Evolutionary conservation across 495 filamentous ascomycete genomes (phyloP), one percentile per base, ranked within the genome.

Genomic region (Podospora didyma): DNA sequence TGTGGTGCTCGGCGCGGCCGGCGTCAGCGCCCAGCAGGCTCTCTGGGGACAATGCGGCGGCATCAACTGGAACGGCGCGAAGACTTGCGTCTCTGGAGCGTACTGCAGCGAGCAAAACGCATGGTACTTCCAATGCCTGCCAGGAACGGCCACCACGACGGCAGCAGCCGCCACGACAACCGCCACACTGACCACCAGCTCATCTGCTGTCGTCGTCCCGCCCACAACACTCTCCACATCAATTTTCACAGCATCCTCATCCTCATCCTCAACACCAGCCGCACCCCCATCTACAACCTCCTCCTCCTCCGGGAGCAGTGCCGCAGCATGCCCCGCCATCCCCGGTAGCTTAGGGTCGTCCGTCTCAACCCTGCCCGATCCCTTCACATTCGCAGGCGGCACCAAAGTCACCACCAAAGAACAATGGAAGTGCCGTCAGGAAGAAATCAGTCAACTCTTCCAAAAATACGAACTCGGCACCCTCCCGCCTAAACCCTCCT

Each of bases 381-480:
- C 79, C 19, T 83, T 80, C 63, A 76, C 67, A 22, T 78, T 75
- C 60, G 62, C 74, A 46, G 71, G 73, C 46, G 79, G 79, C 35
- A 61, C 23, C 41, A 70, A 73, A 51, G 75, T 83, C 9, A 66
- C 70, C 1, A 77, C 66, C 54, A 63, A 71, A 56, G 70, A 60
- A 4, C 70, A 79, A 49, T 83, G 75, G 73, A 49, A 54, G 19
- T 82, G 79, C 65, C 75, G 78, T 16, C 73, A 75, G 57, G 61
- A 68, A 17, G 76, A 83, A 69, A 79, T 82, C 53, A 69, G 57
- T 58, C 67, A 74, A 54, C 68, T 78, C 47, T 52, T 83, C 11
- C 75, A 80, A 61, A 65, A 67, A 42, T 81, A 77, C 63, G 79
- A 83, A 64, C 76, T 82, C 19, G 80, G 80, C 31, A 69, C 59